These are phyloP conservation scores for Phytophthora sojae DNA, from an alignment of 352 stramenopile species.

Conservation along the genomic window DNA sequence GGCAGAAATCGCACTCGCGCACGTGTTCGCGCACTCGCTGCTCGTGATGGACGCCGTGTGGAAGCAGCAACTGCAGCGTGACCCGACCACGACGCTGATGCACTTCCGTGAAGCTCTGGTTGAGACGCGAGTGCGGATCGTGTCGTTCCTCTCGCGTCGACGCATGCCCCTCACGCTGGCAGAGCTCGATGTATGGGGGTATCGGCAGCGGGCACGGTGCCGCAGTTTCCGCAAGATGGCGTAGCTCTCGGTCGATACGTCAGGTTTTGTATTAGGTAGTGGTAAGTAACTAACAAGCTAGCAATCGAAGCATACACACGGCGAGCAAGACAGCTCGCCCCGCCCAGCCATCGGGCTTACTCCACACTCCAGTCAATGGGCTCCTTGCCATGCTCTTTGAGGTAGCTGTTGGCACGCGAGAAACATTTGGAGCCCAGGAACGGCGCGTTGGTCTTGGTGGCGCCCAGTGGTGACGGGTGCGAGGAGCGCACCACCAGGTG, in stretches of 20 bases:
- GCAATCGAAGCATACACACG: constrained; percentile 5
- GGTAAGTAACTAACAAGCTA: constrained; percentile 10
- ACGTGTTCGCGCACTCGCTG: constrained; percentile 72
- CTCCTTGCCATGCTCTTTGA: constrained; percentile 78
- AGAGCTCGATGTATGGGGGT: constrained; percentile 62
- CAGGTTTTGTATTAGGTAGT: constrained; percentile 32
- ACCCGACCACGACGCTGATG: constrained; percentile 66
- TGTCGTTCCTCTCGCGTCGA: constrained; percentile 58
- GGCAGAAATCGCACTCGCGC: constrained; percentile 59
- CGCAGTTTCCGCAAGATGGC: constrained; percentile 24
- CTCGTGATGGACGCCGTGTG: constrained; percentile 68
- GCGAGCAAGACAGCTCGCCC: background rate
- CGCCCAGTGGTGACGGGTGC: constrained; percentile 95
- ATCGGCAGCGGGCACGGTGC: constrained; percentile 39
- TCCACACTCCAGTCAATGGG: constrained; percentile 87
- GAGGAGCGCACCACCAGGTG: constrained; percentile 91
- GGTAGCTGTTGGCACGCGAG: constrained; percentile 83
- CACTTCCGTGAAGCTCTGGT: constrained; percentile 68
- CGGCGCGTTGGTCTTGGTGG: constrained; percentile 95
- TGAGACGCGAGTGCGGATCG: constrained; percentile 53
- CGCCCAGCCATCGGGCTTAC: constrained; percentile 23
- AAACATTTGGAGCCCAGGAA: constrained; percentile 97
- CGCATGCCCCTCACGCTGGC: constrained; percentile 54
- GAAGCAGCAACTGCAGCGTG: constrained; percentile 55
- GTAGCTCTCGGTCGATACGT: constrained; percentile 23